These are phyloP conservation scores for Saturnispora galanensis DNA, from an alignment of 805 yeast species.

Conservation along the genomic window DNA sequence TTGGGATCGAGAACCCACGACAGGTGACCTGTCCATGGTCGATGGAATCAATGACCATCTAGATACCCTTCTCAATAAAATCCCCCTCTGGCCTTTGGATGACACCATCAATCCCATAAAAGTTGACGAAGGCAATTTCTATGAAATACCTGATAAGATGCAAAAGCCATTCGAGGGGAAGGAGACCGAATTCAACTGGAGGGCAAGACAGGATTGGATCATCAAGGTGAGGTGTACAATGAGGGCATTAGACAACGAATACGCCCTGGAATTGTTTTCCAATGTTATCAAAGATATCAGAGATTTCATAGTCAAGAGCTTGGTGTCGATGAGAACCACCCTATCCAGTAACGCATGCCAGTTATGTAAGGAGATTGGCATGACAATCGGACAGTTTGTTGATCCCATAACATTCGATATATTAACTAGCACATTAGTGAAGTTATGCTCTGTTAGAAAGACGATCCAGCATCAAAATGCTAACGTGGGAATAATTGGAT, in stretches of 20 bases:
- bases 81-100: slow-evolving; percentile 21
- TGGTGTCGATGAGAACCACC: slow-evolving; percentile 74
- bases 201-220: slow-evolving; percentile 52
- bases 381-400: slow-evolving; percentile 29
- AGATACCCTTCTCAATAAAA: neutral
- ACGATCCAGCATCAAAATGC: slow-evolving; percentile 53
- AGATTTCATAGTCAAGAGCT: slow-evolving; percentile 58
- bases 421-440: slow-evolving; percentile 38
- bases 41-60: neutral
- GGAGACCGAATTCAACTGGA: slow-evolving; percentile 90
- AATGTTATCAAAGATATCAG: slow-evolving; percentile 29
- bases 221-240: slow-evolving; percentile 47
- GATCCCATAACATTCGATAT: slow-evolving; percentile 41
- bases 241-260: slow-evolving; percentile 37
- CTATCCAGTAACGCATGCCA: slow-evolving; percentile 69
- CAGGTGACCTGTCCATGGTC: neutral
- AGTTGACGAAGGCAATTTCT: slow-evolving; percentile 17
- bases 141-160: slow-evolving; percentile 22
- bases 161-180: slow-evolving; percentile 45
- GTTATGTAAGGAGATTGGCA: slow-evolving; percentile 57
- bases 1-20: slow-evolving; percentile 9
- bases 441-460: slow-evolving; percentile 51
- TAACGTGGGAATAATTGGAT: slow-evolving; percentile 42
- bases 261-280: slow-evolving; percentile 1
- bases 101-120: slow-evolving; percentile 24